Evolutionary conservation across 108 stramenopile species (phyloP).

Genomic region (Nannochloropsis salina): DNA sequence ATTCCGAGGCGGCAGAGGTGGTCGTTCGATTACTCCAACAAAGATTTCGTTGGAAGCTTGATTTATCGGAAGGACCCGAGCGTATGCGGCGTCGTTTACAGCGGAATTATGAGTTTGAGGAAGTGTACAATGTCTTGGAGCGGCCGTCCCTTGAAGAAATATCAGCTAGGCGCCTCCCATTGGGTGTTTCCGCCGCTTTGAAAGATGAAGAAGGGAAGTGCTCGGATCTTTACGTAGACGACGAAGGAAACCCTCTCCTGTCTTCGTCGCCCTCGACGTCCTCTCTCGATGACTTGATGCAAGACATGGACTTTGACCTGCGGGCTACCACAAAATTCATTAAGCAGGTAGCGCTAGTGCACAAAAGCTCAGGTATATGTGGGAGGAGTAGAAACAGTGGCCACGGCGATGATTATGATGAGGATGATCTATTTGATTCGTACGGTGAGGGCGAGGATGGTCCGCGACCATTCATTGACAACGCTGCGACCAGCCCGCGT

Average conservation of each 20-base stretch:
- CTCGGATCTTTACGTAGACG: not conserved
- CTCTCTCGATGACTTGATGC: not conserved
- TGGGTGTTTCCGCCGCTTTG: not conserved
- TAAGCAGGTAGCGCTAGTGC: slow-evolving; percentile 14
- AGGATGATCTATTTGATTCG: not conserved
- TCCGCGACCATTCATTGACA: no score
- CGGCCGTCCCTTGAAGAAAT: not conserved
- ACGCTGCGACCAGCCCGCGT: no score
- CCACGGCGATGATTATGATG: not conserved
- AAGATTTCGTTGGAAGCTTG: slow-evolving; percentile 32
- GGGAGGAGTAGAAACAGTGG: not conserved
- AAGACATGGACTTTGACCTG: not conserved
- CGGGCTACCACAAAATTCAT: not conserved
- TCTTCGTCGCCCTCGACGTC: not conserved
- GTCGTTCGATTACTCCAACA: slow-evolving; percentile 14
- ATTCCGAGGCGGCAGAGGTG: not conserved
- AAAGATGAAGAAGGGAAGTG: not conserved
- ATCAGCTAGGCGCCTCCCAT: not conserved
- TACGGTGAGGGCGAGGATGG: not conserved
- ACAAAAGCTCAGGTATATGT: not conserved
- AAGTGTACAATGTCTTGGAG: slow-evolving; percentile 35
- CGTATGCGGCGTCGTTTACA: slow-evolving; percentile 24
- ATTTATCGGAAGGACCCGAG: slow-evolving; percentile 41
- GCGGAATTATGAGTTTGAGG: slow-evolving; percentile 31
- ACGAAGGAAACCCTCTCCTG: not conserved